Base-by-base conservation (phyloP, 352 stramenopile genomes). In the Phytophthora sp. region DNA sequence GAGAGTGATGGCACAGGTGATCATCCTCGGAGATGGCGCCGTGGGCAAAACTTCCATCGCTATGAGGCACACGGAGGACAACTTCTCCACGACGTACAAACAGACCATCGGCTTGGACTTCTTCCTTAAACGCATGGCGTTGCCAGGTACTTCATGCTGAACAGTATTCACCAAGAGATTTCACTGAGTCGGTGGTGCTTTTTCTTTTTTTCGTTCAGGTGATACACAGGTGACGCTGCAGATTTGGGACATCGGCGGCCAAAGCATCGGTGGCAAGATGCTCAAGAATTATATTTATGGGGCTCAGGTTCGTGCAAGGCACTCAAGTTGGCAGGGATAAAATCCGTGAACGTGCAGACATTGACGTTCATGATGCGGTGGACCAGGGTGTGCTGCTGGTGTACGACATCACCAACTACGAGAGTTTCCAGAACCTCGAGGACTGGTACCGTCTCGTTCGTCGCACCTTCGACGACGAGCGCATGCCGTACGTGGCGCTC, bases 391-490 rank as follows among this genome's bases (percentile, higher is more conserved):
- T 98, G 37, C 59, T 98, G 35, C 67, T 98, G 23, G 92, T 96
- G 46, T 98, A 98, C 67, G 95, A 98, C 77, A 96, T 98, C 64
- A 98, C 94, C 45, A 98, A 98, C 74, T 97, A 97, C 59, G 91
- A 98, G 62, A 97, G 88, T 53, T 98, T 98, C 61, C 88, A 96
- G 62, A 97, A 98, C 73, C 77, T 98, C 13, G 94, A 98, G 55
- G 93, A 98, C 63, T 98, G 93, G 93, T 97, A 97, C 62, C 81
- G 89, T 6, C 72, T 98, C n/a, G 94, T 98, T 38, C 76, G 85
- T 12, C 78, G 84, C 55, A 92, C 91, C n/a, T 97, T 97, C 54
- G 74, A 83, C 48, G 74, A 94, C 30, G 73, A 83, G 9, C 79
- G 74, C n/a, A 89, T 97, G 76, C 93, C 93, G 9, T 97, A 97